phyloP scores from a whole-genome alignment of 73 alveolate species.

The Stentor roeselii region DNA sequence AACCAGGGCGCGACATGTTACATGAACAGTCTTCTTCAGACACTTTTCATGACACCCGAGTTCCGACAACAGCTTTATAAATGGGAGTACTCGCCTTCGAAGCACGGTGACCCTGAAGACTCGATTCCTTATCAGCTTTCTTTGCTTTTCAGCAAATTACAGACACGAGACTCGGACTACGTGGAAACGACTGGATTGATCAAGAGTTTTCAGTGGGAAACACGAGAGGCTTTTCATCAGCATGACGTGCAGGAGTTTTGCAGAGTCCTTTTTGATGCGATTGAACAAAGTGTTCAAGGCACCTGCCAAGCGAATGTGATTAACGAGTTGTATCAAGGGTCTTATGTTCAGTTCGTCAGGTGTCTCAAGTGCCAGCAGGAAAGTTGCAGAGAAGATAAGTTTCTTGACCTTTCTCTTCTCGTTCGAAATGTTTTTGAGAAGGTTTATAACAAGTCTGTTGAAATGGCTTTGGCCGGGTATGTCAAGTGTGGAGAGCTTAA shows the following conservation, averaged over 20 bases:
- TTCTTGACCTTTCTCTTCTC: slow-evolving; percentile 83
- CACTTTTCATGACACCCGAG: slow-evolving; percentile 77
- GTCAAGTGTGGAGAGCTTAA: slow-evolving; percentile 80
- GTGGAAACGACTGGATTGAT: slow-evolving; percentile 40
- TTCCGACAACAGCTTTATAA: slow-evolving; percentile 49
- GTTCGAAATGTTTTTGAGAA: slow-evolving; percentile 78
- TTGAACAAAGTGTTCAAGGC: slow-evolving; percentile 67
- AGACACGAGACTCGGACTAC: slow-evolving; percentile 26
- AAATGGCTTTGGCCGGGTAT: slow-evolving; percentile 85
- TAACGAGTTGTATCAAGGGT: slow-evolving; percentile 62
- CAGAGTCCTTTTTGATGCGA: slow-evolving; percentile 92
- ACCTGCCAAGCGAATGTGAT: slow-evolving; percentile 58
- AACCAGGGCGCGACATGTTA: slow-evolving; percentile 91
- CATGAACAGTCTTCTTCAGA: slow-evolving; percentile 73
- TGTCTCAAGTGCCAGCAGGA: slow-evolving; percentile 85
- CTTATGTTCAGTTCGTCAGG: slow-evolving; percentile 55
- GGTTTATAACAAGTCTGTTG: slow-evolving; percentile 71
- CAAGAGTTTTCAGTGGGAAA: slow-evolving; percentile 60
- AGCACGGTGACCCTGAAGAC: slow-evolving; percentile 1
- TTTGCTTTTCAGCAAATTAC: slow-evolving; percentile 56
- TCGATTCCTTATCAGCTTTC: slow-evolving; percentile 53
- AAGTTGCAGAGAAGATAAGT: slow-evolving; percentile 56
- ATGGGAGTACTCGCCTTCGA: background rate
- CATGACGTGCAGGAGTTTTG: slow-evolving; percentile 85
- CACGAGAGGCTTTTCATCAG: slow-evolving; percentile 44